These are phyloP conservation scores for Kwoniella pini DNA, from an alignment of 768 basidiomycete species.

Conservation along the genomic window DNA sequence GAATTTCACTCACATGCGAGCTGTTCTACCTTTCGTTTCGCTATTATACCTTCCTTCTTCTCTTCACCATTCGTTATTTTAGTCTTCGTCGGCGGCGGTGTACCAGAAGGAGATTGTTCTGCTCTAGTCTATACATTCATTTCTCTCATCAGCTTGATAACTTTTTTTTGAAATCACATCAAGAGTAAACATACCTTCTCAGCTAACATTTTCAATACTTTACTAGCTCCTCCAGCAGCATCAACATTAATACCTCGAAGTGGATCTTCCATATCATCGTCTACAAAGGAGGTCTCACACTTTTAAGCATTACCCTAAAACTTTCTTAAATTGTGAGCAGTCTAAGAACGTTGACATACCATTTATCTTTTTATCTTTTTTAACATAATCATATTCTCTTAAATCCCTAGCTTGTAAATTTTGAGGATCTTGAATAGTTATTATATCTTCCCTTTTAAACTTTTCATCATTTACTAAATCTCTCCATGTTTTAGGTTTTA, in stretches of 20 bases:
- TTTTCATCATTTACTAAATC: constrained; percentile 83
- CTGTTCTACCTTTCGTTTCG: constrained; percentile 43
- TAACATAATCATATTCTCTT: constrained; percentile 57
- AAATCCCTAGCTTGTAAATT: constrained; percentile 55
- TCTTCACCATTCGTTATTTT: constrained; percentile 5
- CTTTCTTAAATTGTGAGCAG: no score
- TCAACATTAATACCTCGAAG: constrained; percentile 57
- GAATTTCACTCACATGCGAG: constrained; percentile 38
- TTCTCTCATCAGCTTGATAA: not conserved
- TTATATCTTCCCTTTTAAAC: constrained; percentile 85
- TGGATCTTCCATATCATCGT: constrained; percentile 44
- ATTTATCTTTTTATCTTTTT: constrained; percentile 52
- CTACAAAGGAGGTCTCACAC: not conserved
- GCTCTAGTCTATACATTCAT: constrained; percentile 29
- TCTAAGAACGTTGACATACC: no score
- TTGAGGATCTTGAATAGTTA: constrained; percentile 73
- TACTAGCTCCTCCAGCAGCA: constrained; percentile 55
- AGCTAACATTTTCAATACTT: constrained; percentile 54
- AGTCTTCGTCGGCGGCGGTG: constrained; percentile 5
- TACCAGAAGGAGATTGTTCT: constrained; percentile 24
- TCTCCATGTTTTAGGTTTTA: constrained; percentile 59
- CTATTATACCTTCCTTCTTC: constrained; percentile 45
- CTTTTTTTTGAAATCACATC: not conserved
- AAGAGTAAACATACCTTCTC: constrained; percentile 46
- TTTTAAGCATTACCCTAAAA: no score